Base-by-base conservation (phyloP, 2,329 filamentous ascomycete genomes). In the Sporothrix protearum region DNA sequence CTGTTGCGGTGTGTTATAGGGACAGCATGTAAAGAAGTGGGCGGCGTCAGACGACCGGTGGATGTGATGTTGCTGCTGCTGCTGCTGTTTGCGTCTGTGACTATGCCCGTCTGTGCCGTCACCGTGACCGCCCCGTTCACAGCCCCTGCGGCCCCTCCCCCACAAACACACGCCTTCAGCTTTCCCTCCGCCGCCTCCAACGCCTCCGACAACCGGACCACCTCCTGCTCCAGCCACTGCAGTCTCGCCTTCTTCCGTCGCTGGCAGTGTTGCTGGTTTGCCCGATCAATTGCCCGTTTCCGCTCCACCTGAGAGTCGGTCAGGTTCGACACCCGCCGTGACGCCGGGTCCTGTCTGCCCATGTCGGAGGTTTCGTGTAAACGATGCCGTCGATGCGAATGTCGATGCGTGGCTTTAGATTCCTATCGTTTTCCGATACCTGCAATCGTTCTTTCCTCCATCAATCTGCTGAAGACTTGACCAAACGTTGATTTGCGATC, bases 201-300 rank as follows among this genome's bases (percentile, higher is more conserved):
- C 47, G 66, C 30, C 6, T 30, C 22, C 7, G 69, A 69, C 8
- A 77, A 57, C 1, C 73, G 70, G 0, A 73, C 63, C 14, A 77
- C 71, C 51, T 75, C 71, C 14, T 53, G 28, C 53, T 75, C 75
- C 19, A 77, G 71, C 47, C 69, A 69, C 2, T 73, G 66, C 33
- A 77, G 59, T 30, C 74, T 72, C 3, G 73, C 73, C 47, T 73
- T 76, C 22, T 72, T 74, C 69, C 76, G 76, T 3, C 73, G 74
- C 47, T 75, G 73, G 70, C 71, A 75, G 33, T 75, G 72, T 25
- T 76, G 73, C 72, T 77, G 76, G 63, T 76, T 77, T 5, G 71
- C 74, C 9, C 76, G 73, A 63, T 77, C 76, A 22, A 77, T 76
- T 57, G 75, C 76, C 9, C 76, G 74, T 70, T 77, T 77, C 69